Evolutionary conservation across 331 rosid genomes (phyloP), one percentile per base, ranked within the genome.

Genomic region (Saraca asoca): DNA sequence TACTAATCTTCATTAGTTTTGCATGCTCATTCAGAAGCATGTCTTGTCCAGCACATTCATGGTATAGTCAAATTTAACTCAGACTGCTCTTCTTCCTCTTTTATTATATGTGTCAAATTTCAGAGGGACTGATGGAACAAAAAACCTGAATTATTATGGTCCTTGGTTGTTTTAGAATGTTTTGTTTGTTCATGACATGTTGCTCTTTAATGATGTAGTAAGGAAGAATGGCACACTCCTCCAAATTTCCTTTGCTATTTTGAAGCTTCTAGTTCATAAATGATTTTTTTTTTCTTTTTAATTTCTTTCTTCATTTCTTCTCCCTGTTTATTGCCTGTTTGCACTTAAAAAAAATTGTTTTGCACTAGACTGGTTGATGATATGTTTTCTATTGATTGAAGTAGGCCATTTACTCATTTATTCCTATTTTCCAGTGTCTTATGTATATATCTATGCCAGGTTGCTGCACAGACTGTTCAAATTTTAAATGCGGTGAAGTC

Each of bases 381-480:
- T 60, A 19, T 53, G 45, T 24, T 38, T 15, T 20, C 10, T 42
- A 1, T 10, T 33, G 56, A 57, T 72, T 60, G 50, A 50, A 55
- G 14, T 64, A 8, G 44, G 68, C 3, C 9, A n/a, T 59, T 80
- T 46, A n/a, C 49, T 34, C 48, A 58, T 41, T 52, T 24, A 16
- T 82, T 16, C 17, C 6, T 14, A 8, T 70, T 11, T 44, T 29
- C 53, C 52, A 56, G 56, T 51, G 37, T 24, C 38, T 58, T 10
- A 72, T 75, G 41, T 71, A 56, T 62, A 37, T 68, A 45, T 58
- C 55, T 49, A 49, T 80, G 54, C 43, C 75, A 91, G 96, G 82
- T 93, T 85, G 90, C 96, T 51, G 98, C 97, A 12, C 83, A 80
- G 67, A 74, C 69, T 72, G 97, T 88, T 81, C 96, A 73, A 31